Evolutionary conservation across 768 basidiomycete genomes (phyloP), one percentile per base, ranked within the genome.

Genomic region (Chiua virens): DNA sequence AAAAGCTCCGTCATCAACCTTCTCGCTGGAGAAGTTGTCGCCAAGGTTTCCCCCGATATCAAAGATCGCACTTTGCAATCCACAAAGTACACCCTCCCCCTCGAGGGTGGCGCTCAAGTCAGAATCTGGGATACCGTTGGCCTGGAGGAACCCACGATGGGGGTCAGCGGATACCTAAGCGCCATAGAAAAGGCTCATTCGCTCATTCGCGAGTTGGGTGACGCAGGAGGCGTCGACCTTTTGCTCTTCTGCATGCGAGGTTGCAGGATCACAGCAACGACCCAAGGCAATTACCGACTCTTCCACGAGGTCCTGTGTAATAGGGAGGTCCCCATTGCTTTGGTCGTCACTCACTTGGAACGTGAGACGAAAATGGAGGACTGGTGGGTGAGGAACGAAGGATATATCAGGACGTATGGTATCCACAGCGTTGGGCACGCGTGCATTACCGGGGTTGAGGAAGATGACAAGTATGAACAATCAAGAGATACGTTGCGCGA

Each of bases 1-100:
- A 78, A 78, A 50, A 78, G 77, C 46, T 75, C 73, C 17, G 63
- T 76, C 37, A 62, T 78, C 51, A 78, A 78, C 58, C 67, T 78
- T 60, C 53, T 78, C n/a, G 62, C 63, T 22, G 68, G 64, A 25
- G 15, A 49, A 3, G 49, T 60, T 1, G 32, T 60, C 15, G 75
- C 74, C 1, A 45, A 42, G 10, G 60, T 67, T 17, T 74, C 73
- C 8, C 65, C 62, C 18, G 66, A 65, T 23, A 67, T 61, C 8
- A 57, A 59, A 18, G 66, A 68, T 15, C 68, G 71, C 42, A 75
- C 74, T 8, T 57, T 76, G 22, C 45, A 65, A 17, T 66, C 57
- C 40, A 60, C 51, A 4, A 49, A 50, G 8, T 67, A 75, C 47
- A 21, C 34, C n/a, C 50, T 67, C 39, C 13, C 48, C 20, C 13